Base-by-base conservation (phyloP, 768 basidiomycete species). In the Xerocomellus dryophilus region DNA sequence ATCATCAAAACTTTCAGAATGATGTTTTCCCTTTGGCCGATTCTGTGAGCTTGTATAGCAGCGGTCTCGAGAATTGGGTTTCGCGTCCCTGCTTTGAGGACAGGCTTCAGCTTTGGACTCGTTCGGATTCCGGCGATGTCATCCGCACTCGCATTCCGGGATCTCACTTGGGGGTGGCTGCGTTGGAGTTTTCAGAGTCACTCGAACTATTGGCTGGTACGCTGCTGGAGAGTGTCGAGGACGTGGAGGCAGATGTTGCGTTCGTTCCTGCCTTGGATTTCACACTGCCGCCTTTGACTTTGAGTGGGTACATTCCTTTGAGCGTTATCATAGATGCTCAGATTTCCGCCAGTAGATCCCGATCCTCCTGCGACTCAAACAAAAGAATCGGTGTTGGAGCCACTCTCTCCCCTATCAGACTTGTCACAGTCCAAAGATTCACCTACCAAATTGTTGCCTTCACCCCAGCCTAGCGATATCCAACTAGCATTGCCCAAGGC, bases 81-180 rank as follows among this genome's bases (percentile, higher is more conserved):
- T 73, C 76, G 35, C 84, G 89, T 4, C 84, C 86, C 23, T 86
- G 85, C 64, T 90, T 88, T 66, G 89, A 92, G 68, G 87, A 91
- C 51, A 76, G 88, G 31, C 72, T 80, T 57, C 69, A 74, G 25
- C 73, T 88, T 5, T 86, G 83, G 74, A 68, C 78, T 12, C 74
- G 75, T 4, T 64, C 69, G 21, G 74, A 74, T 18, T 74, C 67
- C 12, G 66, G 78, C 35, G 63, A 73, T 18, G 55, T 73, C 34
- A 66, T 68, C 17, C 57, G 66, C 44, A 58, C 64, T 31, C 75
- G 72, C 17, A 76, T 87, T 43, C 62, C 74, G 31, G 78, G 83
- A 47, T 72, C 78, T 17, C 67, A 75, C 29, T 67, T 81, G 20
- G 86, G 83, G 32, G 84, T 90, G 42, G 84, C 88, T 41, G 82